Percentiles rank a stretch among this genome's conserved stretches.
phyloP scores from a whole-genome alignment of 1,284 basidiomycete genomes.

The Irpex sp. region DNA sequence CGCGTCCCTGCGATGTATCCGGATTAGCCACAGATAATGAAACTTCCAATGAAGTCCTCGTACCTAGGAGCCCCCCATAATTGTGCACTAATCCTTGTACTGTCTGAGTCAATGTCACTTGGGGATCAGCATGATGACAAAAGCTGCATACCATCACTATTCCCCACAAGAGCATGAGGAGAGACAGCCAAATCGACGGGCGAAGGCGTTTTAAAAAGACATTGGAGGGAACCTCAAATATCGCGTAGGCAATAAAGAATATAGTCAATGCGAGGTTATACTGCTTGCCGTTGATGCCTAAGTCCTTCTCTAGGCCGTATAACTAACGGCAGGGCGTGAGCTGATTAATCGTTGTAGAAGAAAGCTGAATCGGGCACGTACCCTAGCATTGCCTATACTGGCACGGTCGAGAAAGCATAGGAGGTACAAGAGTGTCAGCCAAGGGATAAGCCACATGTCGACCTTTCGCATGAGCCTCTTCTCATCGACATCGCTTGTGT shows the following conservation, averaged over 20 bases:
- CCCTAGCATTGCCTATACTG: constrained; percentile 79
- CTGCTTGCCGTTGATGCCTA: constrained; percentile 54
- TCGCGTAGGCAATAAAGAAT: constrained; percentile 55
- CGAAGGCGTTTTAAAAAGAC: background rate
- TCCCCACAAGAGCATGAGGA: background rate
- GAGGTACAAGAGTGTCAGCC: constrained; percentile 73
- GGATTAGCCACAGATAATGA: background rate
- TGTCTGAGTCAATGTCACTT: constrained; percentile 51
- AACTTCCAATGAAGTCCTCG: constrained; percentile 14
- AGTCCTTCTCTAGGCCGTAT: constrained; percentile 49
- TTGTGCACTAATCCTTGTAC: constrained; percentile 48
- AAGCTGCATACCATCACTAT: background rate
- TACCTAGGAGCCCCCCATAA: constrained; percentile 61
- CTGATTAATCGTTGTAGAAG: background rate
- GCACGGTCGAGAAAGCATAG: constrained; percentile 76
- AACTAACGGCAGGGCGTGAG: constrained; percentile 34
- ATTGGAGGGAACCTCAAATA: constrained; percentile 43
- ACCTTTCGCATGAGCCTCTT: constrained; percentile 62
- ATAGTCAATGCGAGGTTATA: constrained; percentile 62
- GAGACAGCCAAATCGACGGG: background rate
- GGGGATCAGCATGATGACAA: background rate
- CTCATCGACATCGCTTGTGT: constrained; percentile 56
- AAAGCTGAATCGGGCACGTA: constrained; percentile 22
- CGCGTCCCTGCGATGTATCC: constrained; percentile 42
- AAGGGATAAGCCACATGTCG: constrained; percentile 61